Conservation (phyloP, 805 yeast genomes). For the Candida odintsovae region DNA sequence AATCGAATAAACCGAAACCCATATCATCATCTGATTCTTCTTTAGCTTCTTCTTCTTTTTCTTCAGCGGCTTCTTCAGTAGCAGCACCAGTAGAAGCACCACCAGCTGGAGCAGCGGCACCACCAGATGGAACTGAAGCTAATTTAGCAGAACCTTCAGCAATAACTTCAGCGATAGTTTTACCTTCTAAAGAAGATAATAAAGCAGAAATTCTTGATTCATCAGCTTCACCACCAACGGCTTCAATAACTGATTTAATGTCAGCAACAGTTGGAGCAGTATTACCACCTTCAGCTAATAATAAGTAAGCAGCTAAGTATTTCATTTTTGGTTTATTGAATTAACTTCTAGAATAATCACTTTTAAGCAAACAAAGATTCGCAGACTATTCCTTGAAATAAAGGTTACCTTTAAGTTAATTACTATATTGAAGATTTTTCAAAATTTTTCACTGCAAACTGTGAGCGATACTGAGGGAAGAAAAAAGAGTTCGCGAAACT, state of each 20-base stretch:
- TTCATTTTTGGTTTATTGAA: constrained; percentile 40
- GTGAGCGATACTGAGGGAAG: neutral
- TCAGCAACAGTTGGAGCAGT: constrained; percentile 75
- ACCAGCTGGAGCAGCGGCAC: constrained; percentile 62
- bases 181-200: constrained; percentile 74
- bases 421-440: neutral
- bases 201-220: constrained; percentile 66
- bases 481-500: neutral
- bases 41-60: constrained; percentile 39
- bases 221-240: constrained; percentile 80
- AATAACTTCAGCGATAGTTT: constrained; percentile 62
- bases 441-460: neutral
- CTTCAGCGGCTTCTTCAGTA: constrained; percentile 48
- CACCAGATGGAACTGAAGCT: constrained; percentile 79
- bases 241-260: constrained; percentile 62
- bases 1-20: constrained; percentile 78
- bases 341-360: constrained; percentile 59
- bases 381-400: constrained; percentile 76
- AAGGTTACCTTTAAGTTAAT: neutral
- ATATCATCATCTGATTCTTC: constrained; percentile 57
- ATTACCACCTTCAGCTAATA: constrained; percentile 85
- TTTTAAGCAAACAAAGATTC: constrained; percentile 50
- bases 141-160: constrained; percentile 79
- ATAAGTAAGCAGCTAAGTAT: constrained; percentile 91
- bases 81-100: constrained; percentile 49